Base-by-base conservation (phyloP, 1,284 basidiomycete genomes). In the Malassezia slooffiae region DNA sequence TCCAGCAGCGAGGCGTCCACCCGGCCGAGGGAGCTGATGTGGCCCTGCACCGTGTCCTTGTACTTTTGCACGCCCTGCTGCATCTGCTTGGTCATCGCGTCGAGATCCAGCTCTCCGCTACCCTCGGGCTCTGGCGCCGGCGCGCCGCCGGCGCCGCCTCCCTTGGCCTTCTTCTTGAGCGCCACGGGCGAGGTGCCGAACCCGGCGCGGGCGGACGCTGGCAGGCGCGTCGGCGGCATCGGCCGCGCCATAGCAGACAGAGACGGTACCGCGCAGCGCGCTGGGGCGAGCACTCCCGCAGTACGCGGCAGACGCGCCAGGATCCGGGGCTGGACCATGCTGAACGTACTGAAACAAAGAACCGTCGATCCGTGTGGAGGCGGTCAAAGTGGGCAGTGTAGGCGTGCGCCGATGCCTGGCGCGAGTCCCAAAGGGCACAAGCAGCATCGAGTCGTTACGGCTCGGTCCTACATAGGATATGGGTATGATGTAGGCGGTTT, bases 1-100 rank as follows among this genome's bases (percentile, higher is more conserved):
- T 68, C 61, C 11, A 68, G 44, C 16, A 64, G 34, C 8, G 51
- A 38, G 27, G 46, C 35, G 39, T 48, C 46, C 5, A 48, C 30
- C 12, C 46, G 46, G 27, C 46, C 46, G 3, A 48, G 29, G 5
- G 46, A 48, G 19, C 35, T 36, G 26, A 48, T 21, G 3, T 38
- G 13, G 1, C 28, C 7, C 21, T 41, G 46, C 7, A 48, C 46
- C 10, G 3, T 17, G 10, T 48, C 46, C 9, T 19, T n/a, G 40
- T 41, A 48, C n/a, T 26, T 17, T 2, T 19, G 26, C 7, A 43
- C 40, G 4, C 28, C 22, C n/a, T 11, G 29, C 9, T 2, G 11
- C 46, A 48, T 48, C 29, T 42, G 24, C 21, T 35, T 24, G 7
- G 13, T n/a, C 11, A 33, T 28, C 12, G 16, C 37, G 22, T 48